Percentiles rank a stretch among this genome's conserved stretches.
phyloP scores from a whole-genome alignment of 2,329 filamentous ascomycete species.

The Neoarthrinium moseri region DNA sequence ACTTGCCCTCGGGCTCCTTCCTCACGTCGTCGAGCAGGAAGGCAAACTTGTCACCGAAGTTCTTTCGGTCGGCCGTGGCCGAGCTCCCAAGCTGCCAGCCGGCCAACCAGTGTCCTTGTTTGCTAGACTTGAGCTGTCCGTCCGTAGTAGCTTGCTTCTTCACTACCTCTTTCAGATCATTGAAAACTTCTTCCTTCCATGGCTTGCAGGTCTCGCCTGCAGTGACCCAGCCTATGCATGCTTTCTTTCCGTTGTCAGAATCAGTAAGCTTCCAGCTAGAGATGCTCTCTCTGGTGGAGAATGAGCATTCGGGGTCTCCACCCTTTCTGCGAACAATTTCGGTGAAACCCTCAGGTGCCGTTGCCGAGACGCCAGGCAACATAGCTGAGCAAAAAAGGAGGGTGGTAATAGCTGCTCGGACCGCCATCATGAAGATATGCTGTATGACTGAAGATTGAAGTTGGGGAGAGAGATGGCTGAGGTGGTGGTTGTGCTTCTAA shows the following conservation, averaged over 20 bases:
- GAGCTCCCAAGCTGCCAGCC: constrained; percentile 2
- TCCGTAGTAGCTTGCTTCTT: neutral
- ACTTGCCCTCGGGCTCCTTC: neutral
- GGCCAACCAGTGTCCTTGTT: neutral
- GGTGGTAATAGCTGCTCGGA: neutral
- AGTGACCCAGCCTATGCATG: neutral
- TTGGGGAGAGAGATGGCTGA: neutral
- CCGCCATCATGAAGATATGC: neutral
- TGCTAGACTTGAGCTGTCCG: neutral
- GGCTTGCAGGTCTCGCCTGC: neutral
- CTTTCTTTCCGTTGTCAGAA: neutral
- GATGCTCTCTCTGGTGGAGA: neutral
- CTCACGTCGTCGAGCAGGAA: neutral
- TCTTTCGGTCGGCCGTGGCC: neutral
- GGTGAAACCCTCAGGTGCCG: constrained; percentile 1
- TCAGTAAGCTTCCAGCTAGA: constrained; percentile 1
- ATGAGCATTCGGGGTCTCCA: neutral
- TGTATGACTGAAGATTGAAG: neutral
- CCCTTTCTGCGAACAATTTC: neutral
- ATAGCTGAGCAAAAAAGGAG: neutral
- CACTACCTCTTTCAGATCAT: constrained; percentile 1
- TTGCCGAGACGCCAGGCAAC: neutral
- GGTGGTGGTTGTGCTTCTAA: neutral
- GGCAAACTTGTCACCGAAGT: constrained; percentile 1
- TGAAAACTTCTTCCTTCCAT: neutral